Evolutionary conservation across 2,329 filamentous ascomycete genomes (phyloP).

Genomic region (Erysiphe pulchra): DNA sequence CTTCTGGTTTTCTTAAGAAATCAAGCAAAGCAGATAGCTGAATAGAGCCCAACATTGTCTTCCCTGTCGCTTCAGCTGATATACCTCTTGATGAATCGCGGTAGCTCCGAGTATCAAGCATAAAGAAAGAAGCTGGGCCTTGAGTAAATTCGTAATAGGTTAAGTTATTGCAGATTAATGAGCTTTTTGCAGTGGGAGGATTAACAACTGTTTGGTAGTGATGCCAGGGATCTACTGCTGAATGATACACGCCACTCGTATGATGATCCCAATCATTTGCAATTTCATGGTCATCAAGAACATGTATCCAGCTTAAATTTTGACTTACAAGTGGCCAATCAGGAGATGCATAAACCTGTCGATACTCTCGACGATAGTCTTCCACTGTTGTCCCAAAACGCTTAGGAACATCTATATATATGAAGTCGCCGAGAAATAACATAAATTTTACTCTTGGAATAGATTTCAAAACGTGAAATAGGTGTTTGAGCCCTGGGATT

Average conservation of each 20-base stretch:
- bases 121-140: slow-evolving; percentile 80
- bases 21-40: slow-evolving; percentile 59
- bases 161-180: slow-evolving; percentile 16
- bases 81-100: slow-evolving; percentile 39
- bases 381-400: slow-evolving; percentile 46
- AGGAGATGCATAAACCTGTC: slow-evolving; percentile 83
- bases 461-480: slow-evolving; percentile 46
- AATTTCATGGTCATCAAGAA: slow-evolving; percentile 92
- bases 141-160: slow-evolving; percentile 81
- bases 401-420: slow-evolving; percentile 71
- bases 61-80: slow-evolving; percentile 33
- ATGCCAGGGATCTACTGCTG: slow-evolving; percentile 33
- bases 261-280: slow-evolving; percentile 78
- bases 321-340: slow-evolving; percentile 58
- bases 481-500: slow-evolving; percentile 53
- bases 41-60: slow-evolving; percentile 64
- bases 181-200: slow-evolving; percentile 38
- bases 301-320: slow-evolving; percentile 89
- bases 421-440: slow-evolving; percentile 70
- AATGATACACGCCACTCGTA: slow-evolving; percentile 45
- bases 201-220: slow-evolving; percentile 72
- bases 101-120: slow-evolving; percentile 77
- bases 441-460: slow-evolving; percentile 43
- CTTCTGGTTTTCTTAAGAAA: slow-evolving; percentile 50
- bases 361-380: slow-evolving; percentile 75